Evolutionary conservation across 805 yeast genomes (phyloP), one percentile per base, ranked within the genome.

Genomic region (Zygoascus bituminiphila): DNA sequence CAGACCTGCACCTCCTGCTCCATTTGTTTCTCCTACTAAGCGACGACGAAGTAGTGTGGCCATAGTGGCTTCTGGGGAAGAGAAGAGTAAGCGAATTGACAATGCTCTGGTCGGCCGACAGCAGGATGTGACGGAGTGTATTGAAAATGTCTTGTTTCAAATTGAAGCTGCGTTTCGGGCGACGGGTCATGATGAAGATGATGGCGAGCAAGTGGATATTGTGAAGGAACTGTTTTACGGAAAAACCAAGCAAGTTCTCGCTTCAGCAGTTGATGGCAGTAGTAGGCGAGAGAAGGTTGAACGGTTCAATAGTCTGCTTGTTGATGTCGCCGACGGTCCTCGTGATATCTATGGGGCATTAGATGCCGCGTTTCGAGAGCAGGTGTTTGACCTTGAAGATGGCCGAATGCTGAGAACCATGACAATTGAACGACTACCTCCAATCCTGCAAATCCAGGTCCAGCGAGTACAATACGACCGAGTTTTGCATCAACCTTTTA

Each of bases 101-200:
- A 47, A 46, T 89, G 86, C 60, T 72, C 82, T 59, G 29, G 50
- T 56, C 33, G 95, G 96, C 2, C 73, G 95, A 54, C 98, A 93
- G 62, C 98, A 93, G 63, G 98, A 93, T 69, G 98, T 93, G 17
- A 88, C 97, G 0, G 98, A 93, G 62, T 91, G 98, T 64, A 88
- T 91, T 59, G 95, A 89, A 48, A 93, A 93, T 63, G 97, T 93
- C 6, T 72, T 89, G 12, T 85, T 83, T 54, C 98, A 91, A 63
- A 69, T 93, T 33, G 97, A 91, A 62, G 86, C 95, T 22, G 94
- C 96, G 0, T 73, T 85, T 49, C 79, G 75, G 45, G 94, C 96
- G 0, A 72, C 71, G 14, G 63, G 64, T 1, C 60, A 82, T 42
- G 94, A 84, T 45, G 74, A 67, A 1, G 33, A 17, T 25, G 71